These are phyloP conservation scores for Hemisphaericaspora nanyangensis DNA, from an alignment of 805 yeast species.

Conservation along the genomic window DNA sequence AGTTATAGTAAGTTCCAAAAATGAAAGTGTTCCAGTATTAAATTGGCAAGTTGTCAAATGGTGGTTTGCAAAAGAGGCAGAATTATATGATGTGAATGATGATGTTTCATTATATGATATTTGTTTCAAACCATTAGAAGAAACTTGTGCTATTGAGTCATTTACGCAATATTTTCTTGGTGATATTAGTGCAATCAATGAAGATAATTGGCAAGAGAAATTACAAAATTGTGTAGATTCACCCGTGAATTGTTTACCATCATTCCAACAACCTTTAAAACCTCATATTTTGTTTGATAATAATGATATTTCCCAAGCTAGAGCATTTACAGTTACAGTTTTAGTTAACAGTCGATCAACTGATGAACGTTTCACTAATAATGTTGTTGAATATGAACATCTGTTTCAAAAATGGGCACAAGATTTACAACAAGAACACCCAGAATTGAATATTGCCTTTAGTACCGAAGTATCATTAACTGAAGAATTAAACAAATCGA, in stretches of 20 bases:
- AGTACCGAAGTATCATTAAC: slow-evolving; percentile 81
- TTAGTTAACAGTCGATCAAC: slow-evolving; percentile 53
- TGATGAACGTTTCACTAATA: slow-evolving; percentile 34
- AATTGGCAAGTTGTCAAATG: slow-evolving; percentile 69
- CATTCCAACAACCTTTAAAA: slow-evolving; percentile 86
- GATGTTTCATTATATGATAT: slow-evolving; percentile 52
- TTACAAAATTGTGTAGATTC: slow-evolving; percentile 62
- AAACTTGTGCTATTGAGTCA: slow-evolving; percentile 78
- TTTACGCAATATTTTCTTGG: slow-evolving; percentile 86
- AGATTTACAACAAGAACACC: slow-evolving; percentile 38
- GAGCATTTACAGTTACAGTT: slow-evolving; percentile 75
- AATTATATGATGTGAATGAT: slow-evolving; percentile 29
- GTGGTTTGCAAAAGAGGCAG: slow-evolving; percentile 82
- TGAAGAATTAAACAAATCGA: slow-evolving; percentile 76
- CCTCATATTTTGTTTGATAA: slow-evolving; percentile 59
- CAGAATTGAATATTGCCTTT: slow-evolving; percentile 57
- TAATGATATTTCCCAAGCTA: slow-evolving; percentile 52
- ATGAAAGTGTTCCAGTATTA: slow-evolving; percentile 58
- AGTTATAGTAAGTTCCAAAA: slow-evolving; percentile 54
- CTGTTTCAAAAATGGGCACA: slow-evolving; percentile 54
- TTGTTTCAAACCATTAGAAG: slow-evolving; percentile 82
- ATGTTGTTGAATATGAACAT: slow-evolving; percentile 66
- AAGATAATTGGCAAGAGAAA: slow-evolving; percentile 51
- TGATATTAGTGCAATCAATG: slow-evolving; percentile 45
- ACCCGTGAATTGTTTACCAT: slow-evolving; percentile 87